Evolutionary conservation across 371 early-diverging fungal species (phyloP).

Genomic region (Spraguea lophii): DNA sequence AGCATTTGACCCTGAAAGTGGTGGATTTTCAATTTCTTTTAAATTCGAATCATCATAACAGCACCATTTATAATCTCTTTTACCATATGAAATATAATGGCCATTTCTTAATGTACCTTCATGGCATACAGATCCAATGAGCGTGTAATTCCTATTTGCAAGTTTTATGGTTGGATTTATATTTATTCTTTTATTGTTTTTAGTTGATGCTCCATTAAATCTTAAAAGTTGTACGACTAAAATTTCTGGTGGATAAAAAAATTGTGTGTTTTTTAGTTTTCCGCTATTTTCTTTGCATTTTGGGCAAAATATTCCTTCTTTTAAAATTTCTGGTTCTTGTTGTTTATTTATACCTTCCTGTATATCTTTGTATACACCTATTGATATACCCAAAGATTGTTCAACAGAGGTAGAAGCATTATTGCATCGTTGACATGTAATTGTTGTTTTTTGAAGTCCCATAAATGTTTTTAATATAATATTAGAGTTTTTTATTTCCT

Average conservation of each 20-base stretch:
- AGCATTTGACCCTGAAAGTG: too few species aligned
- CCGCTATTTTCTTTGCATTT: conserved; percentile 1
- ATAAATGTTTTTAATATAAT: too few species aligned
- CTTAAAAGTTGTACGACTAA: conserved; percentile 24
- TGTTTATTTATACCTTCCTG: background rate
- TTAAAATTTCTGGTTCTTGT: background rate
- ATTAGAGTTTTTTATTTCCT: too few species aligned
- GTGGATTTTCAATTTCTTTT: too few species aligned
- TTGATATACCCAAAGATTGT: background rate
- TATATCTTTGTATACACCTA: background rate
- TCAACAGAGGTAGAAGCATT: background rate
- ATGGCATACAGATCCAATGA: conserved; percentile 19
- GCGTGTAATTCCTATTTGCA: background rate
- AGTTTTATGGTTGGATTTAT: conserved; percentile 6
- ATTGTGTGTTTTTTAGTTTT: background rate
- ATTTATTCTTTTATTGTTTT: conserved; percentile 9
- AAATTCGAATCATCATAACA: conserved; percentile 29
- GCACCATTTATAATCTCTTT: conserved; percentile 18
- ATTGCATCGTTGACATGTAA: conserved; percentile 4
- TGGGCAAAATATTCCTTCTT: background rate
- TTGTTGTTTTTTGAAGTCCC: conserved; percentile 10
- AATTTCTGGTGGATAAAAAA: conserved; percentile 7
- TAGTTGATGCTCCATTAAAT: conserved; percentile 13
- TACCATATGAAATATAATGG: conserved; percentile 27
- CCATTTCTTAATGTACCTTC: conserved; percentile 23